Evolutionary conservation across 148 eudicot species (phyloP).

Genomic region (Bassia scoparia): DNA sequence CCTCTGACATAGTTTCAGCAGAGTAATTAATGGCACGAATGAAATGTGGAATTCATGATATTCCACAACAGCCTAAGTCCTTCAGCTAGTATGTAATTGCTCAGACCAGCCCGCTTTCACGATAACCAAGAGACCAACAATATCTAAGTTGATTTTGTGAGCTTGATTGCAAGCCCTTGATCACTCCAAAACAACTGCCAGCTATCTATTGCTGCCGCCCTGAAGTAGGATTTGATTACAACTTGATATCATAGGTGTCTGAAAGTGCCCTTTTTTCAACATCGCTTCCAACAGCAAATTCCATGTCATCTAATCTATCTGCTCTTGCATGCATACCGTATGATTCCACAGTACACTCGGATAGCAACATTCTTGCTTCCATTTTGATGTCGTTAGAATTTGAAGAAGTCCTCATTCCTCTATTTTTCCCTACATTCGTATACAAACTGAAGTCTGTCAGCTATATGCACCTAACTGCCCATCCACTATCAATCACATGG

Average conservation of each 20-base stretch:
- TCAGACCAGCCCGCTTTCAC: slow-evolving; percentile 37
- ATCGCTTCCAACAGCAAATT: slow-evolving; percentile 51
- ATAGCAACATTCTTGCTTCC: slow-evolving; percentile 30
- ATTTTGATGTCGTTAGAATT: slow-evolving; percentile 25
- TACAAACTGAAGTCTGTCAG: slow-evolving; percentile 33
- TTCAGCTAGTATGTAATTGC: slow-evolving; percentile 24
- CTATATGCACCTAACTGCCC: slow-evolving; percentile 22
- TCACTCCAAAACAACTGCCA: slow-evolving; percentile 38
- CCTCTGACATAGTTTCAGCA: neutral
- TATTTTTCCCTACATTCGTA: slow-evolving; percentile 23
- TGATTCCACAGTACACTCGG: slow-evolving; percentile 31
- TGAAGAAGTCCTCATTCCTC: slow-evolving; percentile 41
- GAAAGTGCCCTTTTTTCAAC: slow-evolving; percentile 41
- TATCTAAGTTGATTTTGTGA: slow-evolving; percentile 37
- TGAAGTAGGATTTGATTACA: slow-evolving; percentile 41
- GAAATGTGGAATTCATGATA: neutral
- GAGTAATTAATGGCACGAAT: no score
- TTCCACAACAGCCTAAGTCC: neutral
- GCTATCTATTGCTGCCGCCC: slow-evolving; percentile 45
- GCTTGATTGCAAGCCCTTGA: slow-evolving; percentile 33
- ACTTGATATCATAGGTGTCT: slow-evolving; percentile 38
- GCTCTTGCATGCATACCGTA: slow-evolving; percentile 35
- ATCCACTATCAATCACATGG: slow-evolving; percentile 22
- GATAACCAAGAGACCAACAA: slow-evolving; percentile 43
- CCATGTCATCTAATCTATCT: slow-evolving; percentile 51